phyloP scores from a whole-genome alignment of 2,329 filamentous ascomycete genomes.

The Pseudogymnoascus pannorum region DNA sequence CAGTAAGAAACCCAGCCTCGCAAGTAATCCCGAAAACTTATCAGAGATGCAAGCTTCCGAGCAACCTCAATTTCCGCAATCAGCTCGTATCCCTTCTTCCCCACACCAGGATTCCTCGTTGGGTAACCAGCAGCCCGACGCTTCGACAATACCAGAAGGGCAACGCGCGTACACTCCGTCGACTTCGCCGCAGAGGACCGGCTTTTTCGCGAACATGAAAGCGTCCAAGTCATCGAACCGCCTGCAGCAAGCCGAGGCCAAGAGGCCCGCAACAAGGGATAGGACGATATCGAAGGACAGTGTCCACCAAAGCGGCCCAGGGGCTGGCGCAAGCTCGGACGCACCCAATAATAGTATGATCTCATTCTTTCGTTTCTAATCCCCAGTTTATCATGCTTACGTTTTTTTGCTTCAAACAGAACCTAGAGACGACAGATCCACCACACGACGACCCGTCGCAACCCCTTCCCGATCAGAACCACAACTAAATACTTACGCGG shows the following conservation, averaged over 20 bases:
- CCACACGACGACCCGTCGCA: slow-evolving; percentile 24
- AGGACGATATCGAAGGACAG: slow-evolving; percentile 20
- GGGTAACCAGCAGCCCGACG: neutral
- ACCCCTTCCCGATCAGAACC: slow-evolving; percentile 23
- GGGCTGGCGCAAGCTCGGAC: slow-evolving; percentile 24
- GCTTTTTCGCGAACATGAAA: slow-evolving; percentile 42
- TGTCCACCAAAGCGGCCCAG: slow-evolving; percentile 20
- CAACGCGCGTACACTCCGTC: neutral
- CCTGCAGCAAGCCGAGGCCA: slow-evolving; percentile 29
- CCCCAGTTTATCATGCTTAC: slow-evolving; percentile 12
- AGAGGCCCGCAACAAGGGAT: slow-evolving; percentile 29
- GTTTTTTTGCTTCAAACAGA: slow-evolving; percentile 20
- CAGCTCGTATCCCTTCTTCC: neutral
- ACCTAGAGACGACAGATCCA: slow-evolving; percentile 19
- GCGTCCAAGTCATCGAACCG: slow-evolving; percentile 40
- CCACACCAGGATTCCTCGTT: neutral
- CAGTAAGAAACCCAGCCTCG: neutral
- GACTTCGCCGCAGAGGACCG: slow-evolving; percentile 11
- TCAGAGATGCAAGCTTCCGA: neutral
- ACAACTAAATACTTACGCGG: slow-evolving; percentile 15
- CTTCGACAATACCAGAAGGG: neutral
- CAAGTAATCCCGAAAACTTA: slow-evolving; percentile 1
- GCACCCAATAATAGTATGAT: slow-evolving; percentile 26
- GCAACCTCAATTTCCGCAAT: neutral
- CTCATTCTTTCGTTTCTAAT: neutral